Evolutionary conservation across 2,329 filamentous ascomycete species (phyloP), one percentile per base, ranked within the genome.

Genomic region (Cladosporium oxysporum): DNA sequence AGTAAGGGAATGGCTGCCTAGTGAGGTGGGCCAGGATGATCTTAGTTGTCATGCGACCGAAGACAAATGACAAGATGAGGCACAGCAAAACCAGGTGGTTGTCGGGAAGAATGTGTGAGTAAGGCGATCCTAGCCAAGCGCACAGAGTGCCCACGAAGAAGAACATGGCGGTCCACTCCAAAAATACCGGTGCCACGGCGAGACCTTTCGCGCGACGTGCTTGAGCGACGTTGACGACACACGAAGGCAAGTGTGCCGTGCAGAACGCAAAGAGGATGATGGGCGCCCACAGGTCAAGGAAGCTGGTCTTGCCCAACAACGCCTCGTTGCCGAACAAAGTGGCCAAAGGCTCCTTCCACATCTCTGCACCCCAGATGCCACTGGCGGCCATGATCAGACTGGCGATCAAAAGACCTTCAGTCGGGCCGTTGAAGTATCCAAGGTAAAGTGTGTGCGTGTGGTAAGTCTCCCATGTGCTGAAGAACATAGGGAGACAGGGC

Each of bases 391-490:
- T 98, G 75, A 97, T 87, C 61, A 82, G 79, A 75, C 92, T 93
- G 29, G 93, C 95, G 69, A 99, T 89, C 62, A 98, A 88, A 37
- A 99, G 83, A 23, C 95, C 95, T 82, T 99, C 95, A 37, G 95
- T 99, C 1, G 95, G 95, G 0, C 95, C 95, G 78, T 99, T 99
- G 86, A 99, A 91, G 77, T 94, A 92, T 64, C 95, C 95, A 14
- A 99, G 88, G 79, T 97, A 99, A 6, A 99, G 83, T 0, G 95
- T 98, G 78, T 99, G 95, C 5, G 95, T 97, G 80, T 99, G 95
- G 78, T 97, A 99, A 0, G 95, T 99, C 81, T 99, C 95, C 95
- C 95, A 99, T 1, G 95, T 99, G 3, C 94, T 97, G 81, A 99
- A 97, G 84, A 97, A 99, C 95, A 99, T 99, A 67, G 95, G 92